Evolutionary conservation across 2,329 filamentous ascomycete genomes (phyloP).

Genomic region (Ophiobolus disseminans): DNA sequence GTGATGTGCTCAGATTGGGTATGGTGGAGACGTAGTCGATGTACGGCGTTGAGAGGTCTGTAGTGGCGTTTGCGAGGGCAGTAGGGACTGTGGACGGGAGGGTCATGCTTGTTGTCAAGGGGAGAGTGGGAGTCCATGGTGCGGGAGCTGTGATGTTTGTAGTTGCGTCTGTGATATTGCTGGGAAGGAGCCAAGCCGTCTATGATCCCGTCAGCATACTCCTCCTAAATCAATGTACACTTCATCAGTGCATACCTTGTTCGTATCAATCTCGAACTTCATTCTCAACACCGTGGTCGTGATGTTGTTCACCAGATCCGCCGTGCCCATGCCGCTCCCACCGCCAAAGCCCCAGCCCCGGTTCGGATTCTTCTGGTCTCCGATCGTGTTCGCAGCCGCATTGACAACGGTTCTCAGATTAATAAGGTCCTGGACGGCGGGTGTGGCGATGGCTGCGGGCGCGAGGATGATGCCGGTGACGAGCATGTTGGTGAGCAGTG

Average conservation of each 20-base stretch:
- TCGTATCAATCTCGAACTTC: conserved; percentile 41
- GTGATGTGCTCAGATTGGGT: conserved; percentile 35
- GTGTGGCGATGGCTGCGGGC: conserved; percentile 28
- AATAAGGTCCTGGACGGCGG: conserved; percentile 39
- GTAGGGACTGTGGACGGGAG: conserved; percentile 19
- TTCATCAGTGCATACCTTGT: conserved; percentile 27
- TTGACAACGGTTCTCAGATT: conserved; percentile 38
- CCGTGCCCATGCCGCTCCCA: conserved; percentile 33
- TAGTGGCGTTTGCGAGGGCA: conserved; percentile 19
- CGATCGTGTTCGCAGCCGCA: conserved; percentile 37
- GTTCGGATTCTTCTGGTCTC: conserved; percentile 34
- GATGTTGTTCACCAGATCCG: conserved; percentile 43
- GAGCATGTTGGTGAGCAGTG: conserved; percentile 28
- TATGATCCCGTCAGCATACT: conserved; percentile 8
- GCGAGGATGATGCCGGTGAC: conserved; percentile 36
- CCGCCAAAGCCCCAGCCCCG: conserved; percentile 33
- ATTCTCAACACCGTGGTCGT: conserved; percentile 37
- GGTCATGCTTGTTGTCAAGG: conserved; percentile 22
- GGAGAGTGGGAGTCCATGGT: conserved; percentile 20
- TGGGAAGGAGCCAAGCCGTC: conserved; percentile 27
- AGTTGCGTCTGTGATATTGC: conserved; percentile 8
- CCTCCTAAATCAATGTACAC: background rate
- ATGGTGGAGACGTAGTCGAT: conserved; percentile 40
- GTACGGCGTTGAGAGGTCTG: conserved; percentile 32
- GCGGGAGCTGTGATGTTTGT: conserved; percentile 13